Percentiles rank a stretch among this genome's conserved stretches.
These are phyloP conservation scores for Pleomassaria siparia DNA, from an alignment of 2,329 filamentous ascomycete species.

Conservation along the genomic window DNA sequence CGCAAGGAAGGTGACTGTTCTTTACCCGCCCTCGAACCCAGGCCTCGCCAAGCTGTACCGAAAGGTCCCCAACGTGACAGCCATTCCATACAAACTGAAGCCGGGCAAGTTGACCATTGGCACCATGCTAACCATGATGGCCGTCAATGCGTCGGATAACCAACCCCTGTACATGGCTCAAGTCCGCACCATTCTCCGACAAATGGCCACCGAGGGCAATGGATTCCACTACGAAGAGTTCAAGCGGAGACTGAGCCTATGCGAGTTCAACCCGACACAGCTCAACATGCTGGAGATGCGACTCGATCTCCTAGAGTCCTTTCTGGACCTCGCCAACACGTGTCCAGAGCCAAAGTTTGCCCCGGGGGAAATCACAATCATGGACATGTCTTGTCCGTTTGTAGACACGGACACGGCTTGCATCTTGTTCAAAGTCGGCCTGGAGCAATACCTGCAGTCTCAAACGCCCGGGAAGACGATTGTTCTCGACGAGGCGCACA, in stretches of 20 bases:
- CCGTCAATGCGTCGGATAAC: slow-evolving; percentile 43
- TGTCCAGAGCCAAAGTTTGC: slow-evolving; percentile 20
- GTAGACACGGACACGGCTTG: slow-evolving; percentile 68
- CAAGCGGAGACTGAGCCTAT: slow-evolving; percentile 15
- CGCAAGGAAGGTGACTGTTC: slow-evolving; percentile 22
- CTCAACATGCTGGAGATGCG: slow-evolving; percentile 59
- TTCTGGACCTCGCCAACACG: slow-evolving; percentile 50
- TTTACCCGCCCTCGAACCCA: slow-evolving; percentile 28
- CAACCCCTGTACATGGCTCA: slow-evolving; percentile 59
- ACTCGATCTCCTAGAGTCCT: slow-evolving; percentile 64
- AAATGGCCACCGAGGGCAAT: slow-evolving; percentile 55
- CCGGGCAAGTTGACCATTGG: slow-evolving; percentile 54
- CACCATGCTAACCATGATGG: slow-evolving; percentile 60
- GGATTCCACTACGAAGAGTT: slow-evolving; percentile 53
- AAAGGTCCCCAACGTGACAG: slow-evolving; percentile 44
- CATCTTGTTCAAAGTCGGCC: slow-evolving; percentile 70
- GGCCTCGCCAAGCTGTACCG: slow-evolving; percentile 22
- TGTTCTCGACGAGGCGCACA: slow-evolving; percentile 77
- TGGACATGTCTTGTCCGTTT: slow-evolving; percentile 74
- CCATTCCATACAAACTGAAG: slow-evolving; percentile 51
- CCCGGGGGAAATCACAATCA: slow-evolving; percentile 61
- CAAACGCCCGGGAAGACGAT: slow-evolving; percentile 56
- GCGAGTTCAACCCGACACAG: slow-evolving; percentile 46
- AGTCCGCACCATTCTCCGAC: slow-evolving; percentile 52
- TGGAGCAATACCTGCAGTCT: slow-evolving; percentile 64